A percentile compares a stretch with the other conserved stretches of the same genome.
phyloP scores from a whole-genome alignment of 1,284 basidiomycete species.

The Ceratobasidium sp. region DNA sequence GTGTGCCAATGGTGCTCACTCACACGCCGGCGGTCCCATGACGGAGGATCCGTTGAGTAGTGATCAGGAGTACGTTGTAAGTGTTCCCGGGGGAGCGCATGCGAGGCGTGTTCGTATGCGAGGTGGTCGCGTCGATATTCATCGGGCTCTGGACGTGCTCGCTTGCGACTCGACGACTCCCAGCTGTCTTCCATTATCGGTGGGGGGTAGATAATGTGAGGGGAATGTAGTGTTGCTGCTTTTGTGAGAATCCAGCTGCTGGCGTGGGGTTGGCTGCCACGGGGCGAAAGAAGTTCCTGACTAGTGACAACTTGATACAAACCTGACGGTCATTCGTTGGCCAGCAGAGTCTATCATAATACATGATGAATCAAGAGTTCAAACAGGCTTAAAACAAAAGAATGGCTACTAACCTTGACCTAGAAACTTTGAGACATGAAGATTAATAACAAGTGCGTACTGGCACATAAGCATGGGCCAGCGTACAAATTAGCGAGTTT shows the following conservation, averaged over 20 bases:
- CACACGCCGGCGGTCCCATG: slow-evolving; percentile 32
- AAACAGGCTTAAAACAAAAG: not conserved
- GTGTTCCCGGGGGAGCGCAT: slow-evolving; percentile 20
- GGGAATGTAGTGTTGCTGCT: slow-evolving; percentile 4
- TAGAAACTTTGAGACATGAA: not conserved
- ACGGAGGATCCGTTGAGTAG: not conserved
- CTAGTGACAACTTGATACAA: slow-evolving; percentile 1
- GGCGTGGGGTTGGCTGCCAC: slow-evolving; percentile 19
- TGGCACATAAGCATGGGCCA: not conserved
- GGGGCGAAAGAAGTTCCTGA: slow-evolving; percentile 20
- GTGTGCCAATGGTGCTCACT: slow-evolving; percentile 35
- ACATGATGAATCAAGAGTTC: not conserved
- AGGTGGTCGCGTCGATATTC: slow-evolving; percentile 34
- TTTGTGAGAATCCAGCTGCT: not conserved
- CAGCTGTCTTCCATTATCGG: slow-evolving; percentile 34
- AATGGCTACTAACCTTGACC: slow-evolving; percentile 14
- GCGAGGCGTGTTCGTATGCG: slow-evolving; percentile 27
- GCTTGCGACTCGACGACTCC: slow-evolving; percentile 37
- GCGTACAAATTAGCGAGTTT: not conserved
- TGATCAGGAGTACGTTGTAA: slow-evolving; percentile 30
- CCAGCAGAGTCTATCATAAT: not conserved
- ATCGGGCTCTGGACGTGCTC: slow-evolving; percentile 23
- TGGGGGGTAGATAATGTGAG: not conserved
- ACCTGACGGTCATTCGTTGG: slow-evolving; percentile 6
- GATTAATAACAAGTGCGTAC: not conserved